Evolutionary conservation across 106 monocot genomes (phyloP).

Genomic region (Dendrobium officinale): DNA sequence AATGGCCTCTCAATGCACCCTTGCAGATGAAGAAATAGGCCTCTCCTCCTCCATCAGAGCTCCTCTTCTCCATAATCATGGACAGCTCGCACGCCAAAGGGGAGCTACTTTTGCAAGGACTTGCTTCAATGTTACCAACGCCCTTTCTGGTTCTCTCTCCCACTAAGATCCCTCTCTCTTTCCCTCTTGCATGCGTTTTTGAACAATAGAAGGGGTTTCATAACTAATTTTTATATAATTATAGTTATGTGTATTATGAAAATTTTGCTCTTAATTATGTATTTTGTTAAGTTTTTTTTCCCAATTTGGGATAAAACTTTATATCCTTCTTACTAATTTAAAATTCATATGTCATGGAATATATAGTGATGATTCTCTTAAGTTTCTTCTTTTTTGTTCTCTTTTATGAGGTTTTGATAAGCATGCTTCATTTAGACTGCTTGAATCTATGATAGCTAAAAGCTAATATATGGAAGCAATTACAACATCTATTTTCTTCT

Average conservation of each 20-base stretch:
- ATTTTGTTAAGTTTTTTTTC: no score
- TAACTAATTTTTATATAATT: no score
- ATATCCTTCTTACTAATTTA: neutral
- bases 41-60: slow-evolving; percentile 2
- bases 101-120: slow-evolving; percentile 25
- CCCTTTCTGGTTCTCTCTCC: slow-evolving; percentile 15
- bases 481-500: neutral
- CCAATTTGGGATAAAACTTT: neutral
- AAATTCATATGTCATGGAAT: neutral
- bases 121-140: slow-evolving; percentile 25
- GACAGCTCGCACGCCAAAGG: neutral
- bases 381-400: neutral
- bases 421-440: neutral
- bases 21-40: slow-evolving; percentile 3
- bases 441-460: neutral
- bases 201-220: no score
- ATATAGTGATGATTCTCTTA: neutral
- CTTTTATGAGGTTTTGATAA: neutral
- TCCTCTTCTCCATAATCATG: neutral
- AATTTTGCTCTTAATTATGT: no score
- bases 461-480: no score
- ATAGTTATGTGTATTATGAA: no score
- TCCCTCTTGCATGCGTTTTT: neutral
- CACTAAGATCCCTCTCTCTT: neutral
- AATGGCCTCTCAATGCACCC: neutral